A percentile compares a stretch with the other conserved stretches of the same genome.
phyloP scores from a whole-genome alignment of 2,329 filamentous ascomycete species.

The Chaetomium strumarium region DNA sequence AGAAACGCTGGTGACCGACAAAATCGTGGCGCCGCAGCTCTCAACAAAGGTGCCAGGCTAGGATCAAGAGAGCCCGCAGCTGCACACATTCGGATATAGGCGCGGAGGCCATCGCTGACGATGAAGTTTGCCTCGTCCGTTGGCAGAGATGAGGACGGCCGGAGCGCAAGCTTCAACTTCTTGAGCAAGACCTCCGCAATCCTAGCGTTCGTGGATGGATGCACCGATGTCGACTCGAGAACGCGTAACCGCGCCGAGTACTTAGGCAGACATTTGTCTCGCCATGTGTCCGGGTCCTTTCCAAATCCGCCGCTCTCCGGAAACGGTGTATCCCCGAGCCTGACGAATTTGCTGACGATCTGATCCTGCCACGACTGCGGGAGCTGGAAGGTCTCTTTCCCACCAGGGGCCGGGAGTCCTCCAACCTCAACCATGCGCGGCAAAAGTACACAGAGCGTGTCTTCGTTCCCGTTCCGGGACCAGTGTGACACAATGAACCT shows the following conservation, averaged over 20 bases:
- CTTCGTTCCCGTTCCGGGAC: slow-evolving; percentile 59
- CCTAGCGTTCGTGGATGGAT: slow-evolving; percentile 60
- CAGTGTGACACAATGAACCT: slow-evolving; percentile 73
- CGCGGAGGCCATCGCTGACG: slow-evolving; percentile 66
- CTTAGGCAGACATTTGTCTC: slow-evolving; percentile 58
- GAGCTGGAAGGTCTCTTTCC: slow-evolving; percentile 50
- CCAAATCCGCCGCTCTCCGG: slow-evolving; percentile 58
- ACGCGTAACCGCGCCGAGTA: slow-evolving; percentile 63
- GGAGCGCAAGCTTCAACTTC: slow-evolving; percentile 60
- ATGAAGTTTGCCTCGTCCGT: slow-evolving; percentile 66
- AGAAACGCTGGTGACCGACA: slow-evolving; percentile 61
- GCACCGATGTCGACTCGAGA: slow-evolving; percentile 54
- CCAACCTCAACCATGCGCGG: slow-evolving; percentile 56
- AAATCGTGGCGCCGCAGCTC: slow-evolving; percentile 60
- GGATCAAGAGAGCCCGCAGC: slow-evolving; percentile 52
- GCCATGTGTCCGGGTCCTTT: slow-evolving; percentile 57
- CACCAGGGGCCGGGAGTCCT: slow-evolving; percentile 47
- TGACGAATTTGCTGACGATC: slow-evolving; percentile 64
- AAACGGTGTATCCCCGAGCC: slow-evolving; percentile 57
- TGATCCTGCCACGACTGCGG: slow-evolving; percentile 67
- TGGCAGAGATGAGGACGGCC: slow-evolving; percentile 52
- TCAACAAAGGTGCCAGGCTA: slow-evolving; percentile 59
- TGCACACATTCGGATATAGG: slow-evolving; percentile 62
- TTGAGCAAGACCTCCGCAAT: slow-evolving; percentile 60
- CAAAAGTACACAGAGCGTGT: slow-evolving; percentile 62